These are phyloP conservation scores for Monosporozyma aquatica DNA, from an alignment of 805 yeast species.

Conservation along the genomic window DNA sequence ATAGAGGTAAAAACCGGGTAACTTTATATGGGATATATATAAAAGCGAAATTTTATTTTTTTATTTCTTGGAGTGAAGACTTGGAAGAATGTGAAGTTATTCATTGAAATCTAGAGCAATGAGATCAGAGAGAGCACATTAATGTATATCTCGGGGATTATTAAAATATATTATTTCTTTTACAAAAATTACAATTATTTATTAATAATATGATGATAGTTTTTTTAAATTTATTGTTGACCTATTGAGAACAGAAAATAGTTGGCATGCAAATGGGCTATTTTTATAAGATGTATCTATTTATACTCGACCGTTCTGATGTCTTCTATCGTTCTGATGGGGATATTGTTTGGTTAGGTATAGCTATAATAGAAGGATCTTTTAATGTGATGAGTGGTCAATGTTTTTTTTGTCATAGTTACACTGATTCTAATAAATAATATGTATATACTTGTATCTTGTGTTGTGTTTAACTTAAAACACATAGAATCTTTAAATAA, in stretches of 20 bases:
- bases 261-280: constrained; percentile 12
- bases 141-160: too few species aligned
- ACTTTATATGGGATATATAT: too few species aligned
- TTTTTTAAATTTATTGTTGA: constrained; percentile 24
- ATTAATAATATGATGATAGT: constrained; percentile 24
- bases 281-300: constrained; percentile 11
- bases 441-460: background rate
- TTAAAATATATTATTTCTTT: constrained; percentile 1
- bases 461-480: too few species aligned
- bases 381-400: constrained; percentile 57
- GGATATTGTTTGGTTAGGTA: constrained; percentile 2
- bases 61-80: too few species aligned
- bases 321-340: constrained; percentile 19
- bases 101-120: too few species aligned
- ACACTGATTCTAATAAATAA: constrained; percentile 14
- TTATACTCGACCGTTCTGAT: constrained; percentile 3
- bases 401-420: constrained; percentile 52
- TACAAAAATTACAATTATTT: background rate
- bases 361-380: constrained; percentile 18
- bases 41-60: too few species aligned
- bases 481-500: too few species aligned
- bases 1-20: background rate
- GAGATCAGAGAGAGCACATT: too few species aligned
- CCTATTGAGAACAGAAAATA: constrained; percentile 25
- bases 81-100: too few species aligned